Percentiles rank a stretch among this genome's conserved stretches.
phyloP scores from a whole-genome alignment of 2,329 filamentous ascomycete genomes.

The Alternaria metachromatica region DNA sequence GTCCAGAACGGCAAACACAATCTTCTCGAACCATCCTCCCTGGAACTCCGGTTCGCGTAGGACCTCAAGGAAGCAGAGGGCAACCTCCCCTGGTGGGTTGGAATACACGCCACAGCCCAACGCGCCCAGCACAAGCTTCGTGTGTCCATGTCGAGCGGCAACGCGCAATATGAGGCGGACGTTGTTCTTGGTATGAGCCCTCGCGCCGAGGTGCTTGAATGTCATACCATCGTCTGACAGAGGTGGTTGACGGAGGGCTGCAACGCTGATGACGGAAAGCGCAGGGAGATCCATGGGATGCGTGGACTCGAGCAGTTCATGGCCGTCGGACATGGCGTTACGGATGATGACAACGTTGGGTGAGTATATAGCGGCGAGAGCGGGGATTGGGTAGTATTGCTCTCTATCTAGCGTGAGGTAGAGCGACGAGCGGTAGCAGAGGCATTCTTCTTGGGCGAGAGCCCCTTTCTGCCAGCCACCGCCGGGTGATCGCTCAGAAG shows the following conservation, averaged over 20 bases:
- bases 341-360: constrained; percentile 67
- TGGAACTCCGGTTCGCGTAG: constrained; percentile 66
- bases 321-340: constrained; percentile 54
- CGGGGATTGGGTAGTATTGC: constrained; percentile 63
- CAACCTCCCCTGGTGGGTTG: constrained; percentile 69
- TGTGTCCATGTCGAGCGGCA: constrained; percentile 63
- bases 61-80: constrained; percentile 67
- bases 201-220: constrained; percentile 46
- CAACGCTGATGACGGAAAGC: constrained; percentile 67
- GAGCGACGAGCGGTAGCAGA: constrained; percentile 69
- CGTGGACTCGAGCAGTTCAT: constrained; percentile 54
- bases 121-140: constrained; percentile 69
- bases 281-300: constrained; percentile 53
- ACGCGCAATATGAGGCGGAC: constrained; percentile 68
- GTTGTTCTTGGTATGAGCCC: constrained; percentile 66
- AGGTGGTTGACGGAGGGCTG: constrained; percentile 59
- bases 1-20: constrained; percentile 69
- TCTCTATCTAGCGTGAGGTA: constrained; percentile 54
- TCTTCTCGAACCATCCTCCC: constrained; percentile 68
- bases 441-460: constrained; percentile 71
- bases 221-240: constrained; percentile 20
- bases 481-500: constrained; percentile 63
- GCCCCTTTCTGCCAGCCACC: constrained; percentile 69
- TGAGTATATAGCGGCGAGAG: constrained; percentile 63
- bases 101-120: constrained; percentile 72